These are phyloP conservation scores for Rubus parviflorus DNA, from an alignment of 306 rosid genomes.

Conservation along the genomic window DNA sequence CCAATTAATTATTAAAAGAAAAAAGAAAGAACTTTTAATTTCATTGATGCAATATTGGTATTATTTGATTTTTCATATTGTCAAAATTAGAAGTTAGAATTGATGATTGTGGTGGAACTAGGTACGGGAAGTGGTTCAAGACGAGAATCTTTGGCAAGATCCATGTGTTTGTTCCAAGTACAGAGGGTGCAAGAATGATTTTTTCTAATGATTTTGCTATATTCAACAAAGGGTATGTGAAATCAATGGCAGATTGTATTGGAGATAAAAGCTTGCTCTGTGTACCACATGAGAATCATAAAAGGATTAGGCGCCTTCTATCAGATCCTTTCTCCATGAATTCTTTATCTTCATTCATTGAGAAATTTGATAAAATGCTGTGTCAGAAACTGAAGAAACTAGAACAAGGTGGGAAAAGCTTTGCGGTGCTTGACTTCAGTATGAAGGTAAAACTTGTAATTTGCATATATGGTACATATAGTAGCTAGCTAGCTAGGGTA, in stretches of 20 bases:
- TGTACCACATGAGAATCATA: conserved; percentile 56
- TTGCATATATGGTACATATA: too few relatives aligned
- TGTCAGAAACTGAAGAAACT: conserved; percentile 48
- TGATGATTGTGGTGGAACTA: conserved; percentile 26
- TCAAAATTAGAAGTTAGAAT: neutral
- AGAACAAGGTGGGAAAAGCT: conserved; percentile 49
- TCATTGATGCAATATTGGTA: neutral
- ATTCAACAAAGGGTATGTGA: conserved; percentile 68
- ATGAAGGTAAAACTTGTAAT: conserved; percentile 46
- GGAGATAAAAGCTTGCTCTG: conserved; percentile 63
- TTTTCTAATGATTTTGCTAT: conserved; percentile 56
- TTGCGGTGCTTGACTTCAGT: conserved; percentile 49
- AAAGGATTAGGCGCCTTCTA: conserved; percentile 67
- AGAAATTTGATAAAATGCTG: conserved; percentile 54
- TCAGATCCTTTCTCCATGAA: conserved; percentile 66
- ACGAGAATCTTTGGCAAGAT: conserved; percentile 66
- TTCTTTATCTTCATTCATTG: conserved; percentile 52
- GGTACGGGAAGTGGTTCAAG: conserved; percentile 78
- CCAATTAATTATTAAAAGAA: too few relatives aligned
- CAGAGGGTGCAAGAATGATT: conserved; percentile 59
- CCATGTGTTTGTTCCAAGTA: conserved; percentile 65
- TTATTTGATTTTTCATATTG: neutral
- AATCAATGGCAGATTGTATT: conserved; percentile 71
- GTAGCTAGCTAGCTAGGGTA: too few relatives aligned
- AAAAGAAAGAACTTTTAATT: neutral